phyloP scores from a whole-genome alignment of 148 eudicot species.

The Fagopyrum homotropicum region DNA sequence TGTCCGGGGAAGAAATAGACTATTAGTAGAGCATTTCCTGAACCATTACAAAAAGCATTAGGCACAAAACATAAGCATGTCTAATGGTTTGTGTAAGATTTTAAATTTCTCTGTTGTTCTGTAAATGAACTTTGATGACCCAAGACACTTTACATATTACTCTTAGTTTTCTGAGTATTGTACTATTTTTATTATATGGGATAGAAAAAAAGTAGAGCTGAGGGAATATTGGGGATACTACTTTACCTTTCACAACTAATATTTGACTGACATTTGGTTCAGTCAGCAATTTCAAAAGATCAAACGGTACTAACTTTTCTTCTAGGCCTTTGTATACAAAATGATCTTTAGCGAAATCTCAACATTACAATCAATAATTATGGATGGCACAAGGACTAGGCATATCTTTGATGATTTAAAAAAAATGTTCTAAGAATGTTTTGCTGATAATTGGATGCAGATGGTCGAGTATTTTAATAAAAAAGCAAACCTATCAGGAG shows the following conservation, averaged over 20 bases:
- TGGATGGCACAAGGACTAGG: not conserved
- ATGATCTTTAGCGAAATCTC: not conserved
- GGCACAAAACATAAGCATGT: not conserved
- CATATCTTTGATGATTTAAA: not conserved
- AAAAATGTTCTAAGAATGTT: slow-evolving; percentile 13
- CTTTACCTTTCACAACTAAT: not conserved
- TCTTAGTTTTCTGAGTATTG: not conserved
- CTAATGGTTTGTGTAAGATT: not conserved
- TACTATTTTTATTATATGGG: not conserved
- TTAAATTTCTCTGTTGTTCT: not conserved
- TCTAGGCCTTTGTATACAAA: not conserved
- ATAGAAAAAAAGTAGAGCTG: not conserved
- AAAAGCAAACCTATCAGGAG: slow-evolving; percentile 53
- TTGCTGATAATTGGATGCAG: slow-evolving; percentile 32
- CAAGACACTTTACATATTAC: not conserved
- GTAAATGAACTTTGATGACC: not conserved
- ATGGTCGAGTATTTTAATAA: slow-evolving; percentile 80
- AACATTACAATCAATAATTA: not conserved
- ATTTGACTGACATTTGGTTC: not conserved
- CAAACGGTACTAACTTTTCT: not conserved
- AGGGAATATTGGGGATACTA: not conserved
- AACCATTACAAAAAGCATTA: no score
- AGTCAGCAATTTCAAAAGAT: not conserved
- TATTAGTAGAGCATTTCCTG: no score
- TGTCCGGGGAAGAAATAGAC: no score